Evolutionary conservation across 345 rosid species (phyloP), one percentile per base, ranked within the genome.

Genomic region (Barbarea vulgaris): DNA sequence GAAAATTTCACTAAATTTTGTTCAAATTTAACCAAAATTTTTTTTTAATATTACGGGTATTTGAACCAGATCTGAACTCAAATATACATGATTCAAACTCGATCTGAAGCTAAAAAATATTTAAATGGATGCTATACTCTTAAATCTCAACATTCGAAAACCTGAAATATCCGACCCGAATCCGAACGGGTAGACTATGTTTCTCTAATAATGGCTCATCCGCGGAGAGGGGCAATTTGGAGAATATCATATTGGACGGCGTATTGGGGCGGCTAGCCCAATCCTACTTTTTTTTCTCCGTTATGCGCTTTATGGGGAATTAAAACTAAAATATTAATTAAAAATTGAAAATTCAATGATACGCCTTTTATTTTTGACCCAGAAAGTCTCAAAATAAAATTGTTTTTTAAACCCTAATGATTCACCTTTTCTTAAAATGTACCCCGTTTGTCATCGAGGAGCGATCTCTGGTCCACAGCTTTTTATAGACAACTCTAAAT

Each of bases 311-410:
- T 72, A 64, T 64, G 31, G 42, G 64, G 31, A 57, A 57, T 50
- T 14, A 28, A 51, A 53, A 53, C 28, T 14, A 19, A 19, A 14
- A 5, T 22, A 62, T 21, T 39, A 60, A 25, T 62, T 25, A 13
- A 52, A 24, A 37, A 50, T 1, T 36, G 56, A 19, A 63, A 44
- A 70, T 46, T 47, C 67, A 70, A 64, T 46, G 80, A 78, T 78
- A 65, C 57, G 62, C 51, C 77, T 78, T 78, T 72, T 63, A 84
- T 82, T 82, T 85, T 83, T 71, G 77, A 39, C 77, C 74, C 84
- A 60, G 57, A 85, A 83, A 82, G 83, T 78, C 76, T 79, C 13
- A 6, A 77, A 80, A 84, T 79, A 57, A 57, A 46, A 78, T 80
- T 81, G 46, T 60, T 77, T 25, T 25, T 81, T 77, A 5, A 73